Evolutionary conservation across 352 stramenopile species (phyloP), one percentile per base, ranked within the genome.

Genomic region (Phytopythium cucurbitacearum): DNA sequence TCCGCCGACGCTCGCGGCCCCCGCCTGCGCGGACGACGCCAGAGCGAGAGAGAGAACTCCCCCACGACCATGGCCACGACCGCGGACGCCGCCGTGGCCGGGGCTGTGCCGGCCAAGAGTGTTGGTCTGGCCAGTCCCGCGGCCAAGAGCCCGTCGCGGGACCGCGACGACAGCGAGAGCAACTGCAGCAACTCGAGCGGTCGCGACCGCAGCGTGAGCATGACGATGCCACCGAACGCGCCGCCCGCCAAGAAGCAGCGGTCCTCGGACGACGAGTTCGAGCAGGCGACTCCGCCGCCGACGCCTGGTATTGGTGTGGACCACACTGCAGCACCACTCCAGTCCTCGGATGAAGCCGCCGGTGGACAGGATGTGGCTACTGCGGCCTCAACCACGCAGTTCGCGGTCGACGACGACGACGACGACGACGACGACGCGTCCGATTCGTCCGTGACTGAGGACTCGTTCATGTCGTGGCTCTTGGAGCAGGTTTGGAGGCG

Each of bases 381-480:
- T 11, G 33, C 21, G 12, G 51, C 35, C 12, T 13, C 41, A 43
- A 34, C 51, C 12, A 33, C 15, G 12, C 11, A 34, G 9, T 6
- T 15, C 15, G 51, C 34, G 4, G 37, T 47, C 7, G 48, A 46
- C 4, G 40, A 48, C 6, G 59, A 73, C 16, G 38, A 59, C 15
- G 64, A 66, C 48, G 49, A 73, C 40, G 66, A 63, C 4, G 59
- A 73, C 36, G 62, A 53, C 15, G 70, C 65, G 10, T 62, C 61
- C 5, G 65, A 72, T 6, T 63, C 69, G 8, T 63, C 65, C 13
- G 67, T 87, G 16, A 85, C 73, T 37, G 83, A 93, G 56, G 80
- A 91, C 28, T 80, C 72, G n/a, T 93, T 93, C 64, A 71, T 89
- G 61, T 65, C 78, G 35, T 93, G 83, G 83, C 62, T 93, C 5